These are phyloP conservation scores for Skeletonema potamos DNA, from an alignment of 108 stramenopile genomes.

Conservation along the genomic window DNA sequence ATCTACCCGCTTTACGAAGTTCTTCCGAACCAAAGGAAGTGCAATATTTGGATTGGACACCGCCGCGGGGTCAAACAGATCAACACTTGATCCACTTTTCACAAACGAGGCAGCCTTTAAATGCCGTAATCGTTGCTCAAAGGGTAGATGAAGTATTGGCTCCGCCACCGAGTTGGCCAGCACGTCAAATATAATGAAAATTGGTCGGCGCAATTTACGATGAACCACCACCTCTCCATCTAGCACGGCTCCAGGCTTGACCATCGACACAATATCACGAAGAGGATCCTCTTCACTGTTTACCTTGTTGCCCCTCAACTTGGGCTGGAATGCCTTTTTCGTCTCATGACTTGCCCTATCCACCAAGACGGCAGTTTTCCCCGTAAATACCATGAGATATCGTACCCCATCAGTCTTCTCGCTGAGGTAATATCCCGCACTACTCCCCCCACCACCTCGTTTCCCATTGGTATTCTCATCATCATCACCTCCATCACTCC, in stretches of 20 bases:
- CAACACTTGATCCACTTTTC: conserved; percentile 51
- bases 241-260: conserved; percentile 87
- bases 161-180: conserved; percentile 66
- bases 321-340: conserved; percentile 81
- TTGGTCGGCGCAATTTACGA: conserved; percentile 70
- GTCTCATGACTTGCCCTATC: conserved; percentile 73
- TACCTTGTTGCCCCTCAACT: conserved; percentile 13
- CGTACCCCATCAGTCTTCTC: conserved; percentile 98
- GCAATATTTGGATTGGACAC: conserved; percentile 61
- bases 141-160: conserved; percentile 80
- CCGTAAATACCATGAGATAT: conserved; percentile 90
- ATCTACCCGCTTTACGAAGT: conserved; percentile 80
- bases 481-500: conserved; percentile 49
- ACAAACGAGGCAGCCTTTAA: conserved; percentile 73
- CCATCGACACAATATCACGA: conserved; percentile 39
- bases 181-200: conserved; percentile 96
- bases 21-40: conserved; percentile 87
- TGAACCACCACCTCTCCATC: conserved; percentile 98
- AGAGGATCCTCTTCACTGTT: conserved; percentile 52
- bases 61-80: conserved; percentile 65
- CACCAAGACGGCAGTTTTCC: conserved; percentile 84
- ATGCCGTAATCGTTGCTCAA: conserved; percentile 78
- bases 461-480: neutral
- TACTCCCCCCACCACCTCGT: neutral
- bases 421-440: conserved; percentile 81